Conservation (phyloP, 1,139 yeast genomes). For the Saccharomyces hybrid region DNA sequence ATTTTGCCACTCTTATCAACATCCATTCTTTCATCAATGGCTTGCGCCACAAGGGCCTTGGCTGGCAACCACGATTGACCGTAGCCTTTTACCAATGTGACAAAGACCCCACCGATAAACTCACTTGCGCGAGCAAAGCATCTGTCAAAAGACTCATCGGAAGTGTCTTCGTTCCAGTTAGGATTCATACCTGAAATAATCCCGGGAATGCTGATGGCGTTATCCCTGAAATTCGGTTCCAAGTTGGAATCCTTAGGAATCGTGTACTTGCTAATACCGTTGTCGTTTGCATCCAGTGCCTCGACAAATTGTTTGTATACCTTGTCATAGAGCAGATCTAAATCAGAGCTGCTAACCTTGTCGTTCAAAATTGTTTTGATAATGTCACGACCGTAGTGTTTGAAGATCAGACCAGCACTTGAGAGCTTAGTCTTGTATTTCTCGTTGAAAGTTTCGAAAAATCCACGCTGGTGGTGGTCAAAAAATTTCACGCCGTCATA, state of each 20-base stretch:
- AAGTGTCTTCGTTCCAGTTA: conserved; percentile 60
- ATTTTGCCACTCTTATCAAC: conserved; percentile 63
- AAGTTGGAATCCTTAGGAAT: conserved; percentile 39
- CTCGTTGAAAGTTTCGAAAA: conserved; percentile 55
- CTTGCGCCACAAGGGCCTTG: conserved; percentile 62
- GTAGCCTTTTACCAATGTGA: conserved; percentile 56
- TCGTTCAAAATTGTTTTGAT: conserved; percentile 41
- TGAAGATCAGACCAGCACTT: conserved; percentile 89
- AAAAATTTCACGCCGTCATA: conserved; percentile 82
- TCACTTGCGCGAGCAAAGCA: conserved; percentile 65
- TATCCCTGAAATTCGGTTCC: conserved; percentile 45
- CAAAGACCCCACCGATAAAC: conserved; percentile 77
- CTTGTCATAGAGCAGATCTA: conserved; percentile 62
- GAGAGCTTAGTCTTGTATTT: conserved; percentile 69
- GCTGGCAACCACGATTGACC: conserved; percentile 94
- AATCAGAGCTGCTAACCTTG: conserved; percentile 34
- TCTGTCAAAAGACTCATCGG: conserved; percentile 59
- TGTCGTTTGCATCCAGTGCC: conserved; percentile 92
- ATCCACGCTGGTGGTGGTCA: conserved; percentile 92
- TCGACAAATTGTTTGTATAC: conserved; percentile 82
- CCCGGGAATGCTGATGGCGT: conserved; percentile 69
- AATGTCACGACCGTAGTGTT: conserved; percentile 84
- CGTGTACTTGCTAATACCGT: conserved; percentile 69
- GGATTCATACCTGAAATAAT: conserved; percentile 78
- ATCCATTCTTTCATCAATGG: conserved; percentile 49